Base-by-base conservation (phyloP, 2,329 filamentous ascomycete species). In the Ceratocystis variospora region DNA sequence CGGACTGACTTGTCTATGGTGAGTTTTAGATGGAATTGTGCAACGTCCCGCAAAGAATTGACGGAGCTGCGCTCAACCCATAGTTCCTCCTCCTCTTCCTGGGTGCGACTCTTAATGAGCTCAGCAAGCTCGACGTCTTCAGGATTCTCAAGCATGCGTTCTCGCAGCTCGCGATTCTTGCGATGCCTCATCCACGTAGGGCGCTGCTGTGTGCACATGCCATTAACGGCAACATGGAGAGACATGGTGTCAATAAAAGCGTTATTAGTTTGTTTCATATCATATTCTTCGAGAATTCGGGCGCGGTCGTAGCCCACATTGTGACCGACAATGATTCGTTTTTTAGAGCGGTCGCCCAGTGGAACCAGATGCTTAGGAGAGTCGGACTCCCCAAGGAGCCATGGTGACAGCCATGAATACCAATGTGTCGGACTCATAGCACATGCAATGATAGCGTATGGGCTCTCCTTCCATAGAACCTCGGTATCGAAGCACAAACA, bases 211-310 rank as follows among this genome's bases (percentile, higher is more conserved):
- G 94, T 97, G 76, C 94, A 99, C 94, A 99, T 99, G 69, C 94
- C 94, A 73, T 99, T 99, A 28, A 96, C 93, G 1, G 95, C 95
- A 6, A 96, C 93, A 74, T 99, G 94, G 22, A 99, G 79, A 1
- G 93, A 97, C 94, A 99, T 99, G 37, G 94, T 99, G 74, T 99
- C 94, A 63, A 99, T 77, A 73, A 96, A 99, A 55, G 84, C 87
- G 71, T 91, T 97, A 48, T 85, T 84, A 0, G 90, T 87, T 74
- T 96, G 93, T 65, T 84, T 79, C 50, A 97, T 76, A 71, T 87
- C 82, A 74, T 99, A 99, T 74, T 99, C 94, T 73, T 99, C 94
- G 22, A 86, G 76, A 65, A 96, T 84, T 45, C 95, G 83, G 17
- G 93, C 93, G 28, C 94, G 83, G 73, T 99, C 94, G 74, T 95